A percentile compares a stretch with the other conserved stretches of the same genome.
Evolutionary conservation across 75 land plant genomes (phyloP).

Genomic region (Cupressus sempervirens): DNA sequence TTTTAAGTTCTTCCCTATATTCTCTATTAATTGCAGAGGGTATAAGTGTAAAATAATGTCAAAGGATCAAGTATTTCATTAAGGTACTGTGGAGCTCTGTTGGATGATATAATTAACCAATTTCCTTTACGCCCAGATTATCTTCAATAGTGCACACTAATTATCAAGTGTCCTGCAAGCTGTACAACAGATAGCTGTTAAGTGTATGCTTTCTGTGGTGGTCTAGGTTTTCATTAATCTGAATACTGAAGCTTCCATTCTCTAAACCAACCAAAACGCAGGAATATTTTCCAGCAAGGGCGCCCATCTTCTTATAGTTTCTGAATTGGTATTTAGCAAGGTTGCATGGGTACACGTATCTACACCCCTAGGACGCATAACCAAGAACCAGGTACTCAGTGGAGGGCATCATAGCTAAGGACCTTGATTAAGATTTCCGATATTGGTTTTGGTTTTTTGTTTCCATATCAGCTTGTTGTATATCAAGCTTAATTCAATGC

Average conservation of each 20-base stretch:
- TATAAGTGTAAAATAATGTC: too few species aligned
- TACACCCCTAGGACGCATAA: too few species aligned
- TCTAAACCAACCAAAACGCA: background rate
- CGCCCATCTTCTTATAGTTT: background rate
- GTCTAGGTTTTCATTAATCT: background rate
- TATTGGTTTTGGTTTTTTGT: too few species aligned
- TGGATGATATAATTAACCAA: background rate
- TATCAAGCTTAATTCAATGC: too few species aligned
- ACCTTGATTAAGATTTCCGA: too few species aligned
- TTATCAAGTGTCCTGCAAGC: background rate
- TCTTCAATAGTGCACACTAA: background rate
- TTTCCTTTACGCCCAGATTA: background rate
- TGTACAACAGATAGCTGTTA: background rate
- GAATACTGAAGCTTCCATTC: background rate
- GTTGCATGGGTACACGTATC: too few species aligned
- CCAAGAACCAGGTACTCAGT: too few species aligned
- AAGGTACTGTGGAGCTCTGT: background rate
- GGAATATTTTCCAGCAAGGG: background rate
- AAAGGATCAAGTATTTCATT: too few species aligned
- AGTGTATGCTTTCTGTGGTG: background rate
- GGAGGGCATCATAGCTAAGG: too few species aligned
- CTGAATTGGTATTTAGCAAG: background rate
- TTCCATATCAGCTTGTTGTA: too few species aligned
- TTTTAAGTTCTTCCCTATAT: too few species aligned
- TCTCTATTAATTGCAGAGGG: too few species aligned